Base-by-base conservation (phyloP, 345 rosid genomes). In the Citrus glauca region DNA sequence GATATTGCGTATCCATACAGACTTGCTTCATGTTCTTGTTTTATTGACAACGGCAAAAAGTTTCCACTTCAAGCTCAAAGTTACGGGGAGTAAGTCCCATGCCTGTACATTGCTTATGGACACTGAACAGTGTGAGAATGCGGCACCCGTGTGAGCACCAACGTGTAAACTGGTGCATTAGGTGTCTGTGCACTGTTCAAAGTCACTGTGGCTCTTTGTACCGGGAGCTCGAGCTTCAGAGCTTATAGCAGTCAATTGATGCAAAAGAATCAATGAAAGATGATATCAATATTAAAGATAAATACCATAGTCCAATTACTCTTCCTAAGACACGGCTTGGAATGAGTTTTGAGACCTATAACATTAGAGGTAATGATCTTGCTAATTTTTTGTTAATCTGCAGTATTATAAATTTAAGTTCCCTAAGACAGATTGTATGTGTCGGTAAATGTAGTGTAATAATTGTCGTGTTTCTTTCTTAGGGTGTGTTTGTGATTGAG, bases 381-480 rank as follows among this genome's bases (percentile, higher is more conserved):
- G 50, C 50, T 45, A 45, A 45, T 45, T 45, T 4, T 45, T 11
- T 2, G 14, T 42, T 42, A 10, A 0, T 10, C 3, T 42, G 4
- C 48, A 2, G 48, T 42, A 42, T 0, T 45, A 45, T 45, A 13
- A 45, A 45, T 4, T 45, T 45, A 11, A 13, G 3, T 45, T 45
- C 5, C 1, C 0, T 1, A 0, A 45, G 50, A 45, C 1, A 11
- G 50, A 45, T 45, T n/a, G n/a, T n/a, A n/a, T n/a, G n/a, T n/a
- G n/a, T n/a, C n/a, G n/a, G n/a, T n/a, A 25, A 25, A 25, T 28
- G 28, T 28, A 28, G 28, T 2, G 28, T 28, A 28, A 28, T 28
- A 28, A 28, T 1, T 1, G 30, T 16, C 2, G 16, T 42, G 14
- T 42, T 42, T 42, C 48, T 42, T 10, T 42, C 50, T 42, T 11